phyloP scores from a whole-genome alignment of 2,329 filamentous ascomycete species.

The Metarhizium robertsii region DNA sequence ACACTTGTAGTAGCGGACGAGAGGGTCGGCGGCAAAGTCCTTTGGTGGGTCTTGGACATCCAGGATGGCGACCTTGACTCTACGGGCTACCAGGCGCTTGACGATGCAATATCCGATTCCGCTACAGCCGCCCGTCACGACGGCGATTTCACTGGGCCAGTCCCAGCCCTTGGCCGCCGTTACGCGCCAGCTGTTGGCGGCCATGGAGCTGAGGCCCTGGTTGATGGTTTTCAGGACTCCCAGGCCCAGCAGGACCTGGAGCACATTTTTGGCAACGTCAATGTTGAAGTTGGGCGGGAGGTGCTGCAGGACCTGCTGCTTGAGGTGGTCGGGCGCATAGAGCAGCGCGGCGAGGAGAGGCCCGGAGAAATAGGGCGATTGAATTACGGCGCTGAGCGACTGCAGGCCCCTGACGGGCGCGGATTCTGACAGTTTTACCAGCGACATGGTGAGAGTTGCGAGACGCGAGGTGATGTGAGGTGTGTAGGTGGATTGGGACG shows the following conservation, averaged over 20 bases:
- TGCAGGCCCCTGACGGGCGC: conserved; percentile 7
- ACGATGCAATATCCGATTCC: conserved; percentile 31
- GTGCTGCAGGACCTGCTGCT: not conserved
- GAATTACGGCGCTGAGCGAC: conserved; percentile 1
- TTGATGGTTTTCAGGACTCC: conserved; percentile 16
- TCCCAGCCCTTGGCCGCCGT: conserved; percentile 17
- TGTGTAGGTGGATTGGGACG: not conserved
- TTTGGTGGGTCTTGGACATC: conserved; percentile 41
- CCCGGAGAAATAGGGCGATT: conserved; percentile 10
- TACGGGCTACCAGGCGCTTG: conserved; percentile 21
- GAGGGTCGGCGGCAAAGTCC: conserved; percentile 11
- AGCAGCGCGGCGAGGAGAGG: conserved; percentile 9
- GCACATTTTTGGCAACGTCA: conserved; percentile 3
- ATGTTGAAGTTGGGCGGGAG: conserved; percentile 4
- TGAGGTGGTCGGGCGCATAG: conserved; percentile 5
- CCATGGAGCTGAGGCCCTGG: conserved; percentile 15
- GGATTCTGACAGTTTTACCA: conserved; percentile 8
- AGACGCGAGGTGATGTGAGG: not conserved
- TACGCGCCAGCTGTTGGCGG: conserved; percentile 20
- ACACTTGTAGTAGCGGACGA: conserved; percentile 24
- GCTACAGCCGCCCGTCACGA: conserved; percentile 34
- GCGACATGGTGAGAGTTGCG: conserved; percentile 4
- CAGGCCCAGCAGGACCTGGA: conserved; percentile 14
- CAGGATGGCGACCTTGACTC: conserved; percentile 57
- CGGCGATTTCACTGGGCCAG: conserved; percentile 31